Conservation (phyloP, 192 early-diverging fungal genomes). For the Coemansia sp. region DNA sequence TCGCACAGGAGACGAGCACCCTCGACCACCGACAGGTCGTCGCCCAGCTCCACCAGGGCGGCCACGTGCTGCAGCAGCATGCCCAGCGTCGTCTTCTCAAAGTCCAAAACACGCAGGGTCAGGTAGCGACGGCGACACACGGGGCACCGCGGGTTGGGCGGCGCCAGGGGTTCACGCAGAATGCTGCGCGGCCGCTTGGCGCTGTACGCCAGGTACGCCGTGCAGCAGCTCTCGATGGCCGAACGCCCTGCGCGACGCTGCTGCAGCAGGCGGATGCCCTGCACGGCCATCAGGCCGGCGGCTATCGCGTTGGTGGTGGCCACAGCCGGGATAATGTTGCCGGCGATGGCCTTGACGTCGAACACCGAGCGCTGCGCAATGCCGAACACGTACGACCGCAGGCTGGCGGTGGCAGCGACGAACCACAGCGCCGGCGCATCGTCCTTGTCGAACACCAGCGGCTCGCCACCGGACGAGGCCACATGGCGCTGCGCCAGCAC, state of each 20-base stretch:
- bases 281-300: slow-evolving; percentile 89
- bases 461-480: neutral
- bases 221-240: slow-evolving; percentile 16
- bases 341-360: slow-evolving; percentile 96
- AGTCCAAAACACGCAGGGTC: slow-evolving; percentile 61
- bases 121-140: slow-evolving; percentile 67
- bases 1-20: slow-evolving; percentile 82
- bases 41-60: slow-evolving; percentile 55
- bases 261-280: slow-evolving; percentile 72
- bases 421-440: slow-evolving; percentile 88
- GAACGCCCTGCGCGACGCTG: slow-evolving; percentile 5
- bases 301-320: slow-evolving; percentile 98
- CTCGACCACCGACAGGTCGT: slow-evolving; percentile 71
- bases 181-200: slow-evolving; percentile 59
- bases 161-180: slow-evolving; percentile 59
- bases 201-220: slow-evolving; percentile 62
- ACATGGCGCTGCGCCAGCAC: slow-evolving; percentile 17
- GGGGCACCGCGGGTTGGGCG: slow-evolving; percentile 73
- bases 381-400: slow-evolving; percentile 79
- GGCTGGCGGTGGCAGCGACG: slow-evolving; percentile 88
- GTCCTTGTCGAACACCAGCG: slow-evolving; percentile 93
- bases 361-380: slow-evolving; percentile 81
- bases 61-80: slow-evolving; percentile 61
- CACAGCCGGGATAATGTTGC: slow-evolving; percentile 97
- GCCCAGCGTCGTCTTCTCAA: slow-evolving; percentile 59